Conservation (phyloP, 805 yeast genomes). For the Wickerhamomyces subpelliculosus region DNA sequence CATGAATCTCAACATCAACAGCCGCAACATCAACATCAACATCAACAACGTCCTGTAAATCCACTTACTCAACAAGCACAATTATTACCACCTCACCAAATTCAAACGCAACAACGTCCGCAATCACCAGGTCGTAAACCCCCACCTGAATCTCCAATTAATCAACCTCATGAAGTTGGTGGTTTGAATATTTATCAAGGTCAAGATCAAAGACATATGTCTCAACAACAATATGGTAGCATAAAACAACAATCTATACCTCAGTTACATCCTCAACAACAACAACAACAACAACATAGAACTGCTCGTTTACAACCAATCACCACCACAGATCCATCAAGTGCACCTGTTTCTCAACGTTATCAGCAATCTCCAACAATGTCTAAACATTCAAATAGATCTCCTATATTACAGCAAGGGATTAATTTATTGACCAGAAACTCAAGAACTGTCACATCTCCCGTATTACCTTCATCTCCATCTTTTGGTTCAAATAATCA, state of each 20-base stretch:
- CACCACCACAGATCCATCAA: conserved; percentile 9
- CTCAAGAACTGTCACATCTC: conserved; percentile 18
- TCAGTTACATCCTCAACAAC: conserved; percentile 6
- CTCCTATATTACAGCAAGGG: conserved; percentile 33
- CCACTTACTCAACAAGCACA: not conserved
- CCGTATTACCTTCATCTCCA: conserved; percentile 5
- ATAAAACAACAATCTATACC: no score
- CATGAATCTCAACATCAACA: conserved; percentile 2
- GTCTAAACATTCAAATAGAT: conserved; percentile 16
- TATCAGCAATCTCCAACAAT: conserved; percentile 13
- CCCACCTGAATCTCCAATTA: not conserved
- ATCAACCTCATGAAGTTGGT: not conserved
- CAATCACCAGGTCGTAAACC: conserved; percentile 2
- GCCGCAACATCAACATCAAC: conserved; percentile 3
- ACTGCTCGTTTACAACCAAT: conserved; percentile 11
- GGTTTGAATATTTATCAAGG: not conserved
- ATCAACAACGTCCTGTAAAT: conserved; percentile 1
- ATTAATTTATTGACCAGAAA: conserved; percentile 26
- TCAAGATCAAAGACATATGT: conserved; percentile 7
- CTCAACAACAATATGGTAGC: no score
- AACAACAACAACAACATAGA: conserved; percentile 10
- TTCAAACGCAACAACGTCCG: conserved; percentile 1
- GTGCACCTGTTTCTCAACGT: conserved; percentile 12
- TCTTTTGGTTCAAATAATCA: conserved; percentile 1
- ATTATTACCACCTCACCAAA: not conserved